These are phyloP conservation scores for Zoysia matrella DNA, from an alignment of 202 grass and related monocot species.

Conservation along the genomic window DNA sequence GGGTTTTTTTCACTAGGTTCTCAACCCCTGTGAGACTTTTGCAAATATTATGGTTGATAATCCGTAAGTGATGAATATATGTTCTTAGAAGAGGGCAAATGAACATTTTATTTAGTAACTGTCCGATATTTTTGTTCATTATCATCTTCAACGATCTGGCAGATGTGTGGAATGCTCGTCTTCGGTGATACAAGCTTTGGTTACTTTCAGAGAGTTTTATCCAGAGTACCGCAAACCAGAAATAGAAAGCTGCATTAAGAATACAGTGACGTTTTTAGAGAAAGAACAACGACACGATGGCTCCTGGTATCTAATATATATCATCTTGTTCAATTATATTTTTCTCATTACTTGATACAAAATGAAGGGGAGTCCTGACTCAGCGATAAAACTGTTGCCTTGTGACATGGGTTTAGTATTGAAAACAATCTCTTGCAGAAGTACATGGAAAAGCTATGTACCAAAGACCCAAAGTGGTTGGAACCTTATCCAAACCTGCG, in stretches of 20 bases:
- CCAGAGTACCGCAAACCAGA: neutral
- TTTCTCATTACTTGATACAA: too few relatives aligned
- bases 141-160: neutral
- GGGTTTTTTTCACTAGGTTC: neutral
- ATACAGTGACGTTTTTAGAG: neutral
- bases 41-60: neutral
- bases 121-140: neutral
- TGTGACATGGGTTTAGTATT: too few relatives aligned
- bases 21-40: slow-evolving; percentile 5
- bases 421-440: neutral
- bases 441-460: too few relatives aligned
- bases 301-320: neutral
- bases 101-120: too few relatives aligned
- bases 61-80: neutral
- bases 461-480: too few relatives aligned
- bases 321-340: too few relatives aligned
- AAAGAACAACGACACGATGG: neutral
- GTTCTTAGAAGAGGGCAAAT: neutral
- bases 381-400: too few relatives aligned
- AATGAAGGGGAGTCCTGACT: too few relatives aligned
- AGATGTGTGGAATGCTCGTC: neutral
- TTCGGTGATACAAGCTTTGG: neutral
- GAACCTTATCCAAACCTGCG: too few relatives aligned
- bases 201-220: neutral
- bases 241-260: neutral